Evolutionary conservation across 371 early-diverging fungal genomes (phyloP).

Genomic region (Zychaea mexicana): DNA sequence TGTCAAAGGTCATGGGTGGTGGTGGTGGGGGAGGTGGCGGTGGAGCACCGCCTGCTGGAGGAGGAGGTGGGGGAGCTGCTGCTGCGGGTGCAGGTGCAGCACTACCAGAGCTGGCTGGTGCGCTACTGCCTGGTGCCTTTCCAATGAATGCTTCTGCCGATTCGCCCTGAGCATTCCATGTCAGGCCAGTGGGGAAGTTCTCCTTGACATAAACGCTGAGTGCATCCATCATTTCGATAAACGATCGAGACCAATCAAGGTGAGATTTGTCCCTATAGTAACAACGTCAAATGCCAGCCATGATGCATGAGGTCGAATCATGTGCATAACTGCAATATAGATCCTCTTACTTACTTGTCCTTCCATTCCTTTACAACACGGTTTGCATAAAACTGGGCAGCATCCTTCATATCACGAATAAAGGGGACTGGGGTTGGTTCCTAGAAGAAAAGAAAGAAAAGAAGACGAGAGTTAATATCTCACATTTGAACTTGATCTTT

Average conservation of each 20-base stretch:
- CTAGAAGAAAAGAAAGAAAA: slow-evolving; percentile 26
- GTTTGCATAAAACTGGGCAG: slow-evolving; percentile 91
- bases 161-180: slow-evolving; percentile 88
- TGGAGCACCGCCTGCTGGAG: slow-evolving; percentile 59
- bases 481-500: background rate
- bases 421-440: slow-evolving; percentile 89
- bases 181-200: slow-evolving; percentile 86
- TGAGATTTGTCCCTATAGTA: slow-evolving; percentile 82
- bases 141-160: slow-evolving; percentile 54
- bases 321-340: background rate
- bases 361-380: slow-evolving; percentile 89
- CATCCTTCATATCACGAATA: slow-evolving; percentile 88
- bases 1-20: slow-evolving; percentile 55
- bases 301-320: too few species aligned
- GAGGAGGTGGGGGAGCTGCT: slow-evolving; percentile 48
- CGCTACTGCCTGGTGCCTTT: slow-evolving; percentile 35
- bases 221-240: slow-evolving; percentile 67
- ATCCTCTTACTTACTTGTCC: slow-evolving; percentile 84
- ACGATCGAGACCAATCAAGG: slow-evolving; percentile 83
- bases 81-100: slow-evolving; percentile 41
- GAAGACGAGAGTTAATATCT: background rate
- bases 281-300: too few species aligned
- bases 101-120: slow-evolving; percentile 38
- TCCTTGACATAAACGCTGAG: slow-evolving; percentile 87
- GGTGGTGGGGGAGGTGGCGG: slow-evolving; percentile 74